phyloP scores from a whole-genome alignment of 2,329 filamentous ascomycete species.

The Paraphoma sp. region DNA sequence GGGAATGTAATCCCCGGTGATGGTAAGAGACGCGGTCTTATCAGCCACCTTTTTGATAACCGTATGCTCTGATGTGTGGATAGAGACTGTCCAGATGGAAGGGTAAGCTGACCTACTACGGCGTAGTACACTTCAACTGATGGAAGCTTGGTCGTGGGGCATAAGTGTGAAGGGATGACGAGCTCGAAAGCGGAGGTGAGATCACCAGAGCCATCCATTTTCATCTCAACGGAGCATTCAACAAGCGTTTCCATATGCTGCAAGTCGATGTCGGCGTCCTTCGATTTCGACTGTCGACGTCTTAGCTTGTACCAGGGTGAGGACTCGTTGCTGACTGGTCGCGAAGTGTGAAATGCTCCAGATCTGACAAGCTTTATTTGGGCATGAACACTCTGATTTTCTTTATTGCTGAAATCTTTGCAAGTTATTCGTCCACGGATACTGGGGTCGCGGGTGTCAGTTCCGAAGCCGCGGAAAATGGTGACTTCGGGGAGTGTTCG shows the following conservation, averaged over 20 bases:
- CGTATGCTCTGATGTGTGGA: not conserved
- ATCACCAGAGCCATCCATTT: not conserved
- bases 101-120: not conserved
- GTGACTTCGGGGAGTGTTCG: not conserved
- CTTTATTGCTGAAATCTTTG: not conserved
- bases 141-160: not conserved
- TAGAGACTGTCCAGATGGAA: not conserved
- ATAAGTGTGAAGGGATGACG: not conserved
- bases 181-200: not conserved
- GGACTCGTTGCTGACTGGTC: not conserved
- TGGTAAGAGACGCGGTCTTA: not conserved
- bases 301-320: not conserved
- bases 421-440: not conserved
- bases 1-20: not conserved
- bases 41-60: not conserved
- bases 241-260: not conserved
- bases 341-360: not conserved
- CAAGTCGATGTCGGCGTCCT: not conserved
- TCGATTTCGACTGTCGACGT: not conserved
- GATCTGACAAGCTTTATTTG: not conserved
- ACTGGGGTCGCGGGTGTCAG: not conserved
- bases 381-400: not conserved
- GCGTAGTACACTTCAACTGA: not conserved
- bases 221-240: not conserved
- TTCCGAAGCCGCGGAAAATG: not conserved